These are phyloP conservation scores for Candida sanyaensis DNA, from an alignment of 1,139 yeast species.

Conservation along the genomic window DNA sequence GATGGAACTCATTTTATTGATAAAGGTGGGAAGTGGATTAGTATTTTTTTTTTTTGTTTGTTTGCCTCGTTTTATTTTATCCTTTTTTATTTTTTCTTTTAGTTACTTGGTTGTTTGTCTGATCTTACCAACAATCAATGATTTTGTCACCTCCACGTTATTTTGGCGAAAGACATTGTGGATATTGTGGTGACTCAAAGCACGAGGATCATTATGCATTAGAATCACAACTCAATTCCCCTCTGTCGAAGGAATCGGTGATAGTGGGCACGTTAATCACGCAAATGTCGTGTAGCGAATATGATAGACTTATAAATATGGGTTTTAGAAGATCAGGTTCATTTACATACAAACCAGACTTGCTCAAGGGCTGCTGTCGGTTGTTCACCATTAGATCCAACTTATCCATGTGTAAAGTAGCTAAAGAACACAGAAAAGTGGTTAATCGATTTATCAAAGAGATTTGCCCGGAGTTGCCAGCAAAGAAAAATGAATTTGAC, in stretches of 20 bases:
- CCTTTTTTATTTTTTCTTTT: not conserved
- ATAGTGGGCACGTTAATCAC: slow-evolving; percentile 55
- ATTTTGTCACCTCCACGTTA: slow-evolving; percentile 22
- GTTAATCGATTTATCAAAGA: slow-evolving; percentile 61
- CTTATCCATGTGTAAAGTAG: slow-evolving; percentile 42
- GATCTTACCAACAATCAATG: not conserved
- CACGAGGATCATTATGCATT: slow-evolving; percentile 36
- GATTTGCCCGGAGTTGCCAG: slow-evolving; percentile 23
- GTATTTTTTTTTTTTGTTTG: not conserved
- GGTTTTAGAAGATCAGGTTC: slow-evolving; percentile 83
- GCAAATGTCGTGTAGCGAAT: slow-evolving; percentile 49
- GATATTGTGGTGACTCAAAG: slow-evolving; percentile 62
- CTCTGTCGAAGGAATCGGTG: slow-evolving; percentile 22
- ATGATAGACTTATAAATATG: slow-evolving; percentile 64
- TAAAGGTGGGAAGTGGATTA: not conserved
- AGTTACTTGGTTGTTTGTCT: not conserved
- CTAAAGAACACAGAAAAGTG: slow-evolving; percentile 68
- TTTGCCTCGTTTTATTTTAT: not conserved
- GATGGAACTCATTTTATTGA: not conserved
- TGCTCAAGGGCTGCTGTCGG: slow-evolving; percentile 76
- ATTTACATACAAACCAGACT: slow-evolving; percentile 73
- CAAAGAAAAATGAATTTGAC: slow-evolving; percentile 20
- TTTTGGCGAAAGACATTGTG: slow-evolving; percentile 46
- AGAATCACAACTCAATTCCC: slow-evolving; percentile 20
- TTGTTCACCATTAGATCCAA: slow-evolving; percentile 76